phyloP scores from a whole-genome alignment of 2,329 filamentous ascomycete genomes.

The Microsporum canis region DNA sequence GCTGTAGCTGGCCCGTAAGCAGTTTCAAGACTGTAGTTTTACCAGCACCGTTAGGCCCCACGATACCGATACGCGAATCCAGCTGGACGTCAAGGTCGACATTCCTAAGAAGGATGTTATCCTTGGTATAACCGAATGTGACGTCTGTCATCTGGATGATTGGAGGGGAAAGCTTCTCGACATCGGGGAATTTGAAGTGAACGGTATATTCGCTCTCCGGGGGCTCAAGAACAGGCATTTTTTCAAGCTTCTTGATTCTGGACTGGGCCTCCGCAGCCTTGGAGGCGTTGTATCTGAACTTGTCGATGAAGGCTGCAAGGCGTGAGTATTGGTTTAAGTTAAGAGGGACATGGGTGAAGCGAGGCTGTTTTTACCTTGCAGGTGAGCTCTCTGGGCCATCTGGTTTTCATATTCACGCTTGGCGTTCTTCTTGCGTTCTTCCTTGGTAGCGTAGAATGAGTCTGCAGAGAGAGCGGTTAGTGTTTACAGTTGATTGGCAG shows the following conservation, averaged over 20 bases:
- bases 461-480: constrained; percentile 37
- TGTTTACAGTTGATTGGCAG: neutral
- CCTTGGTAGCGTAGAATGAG: constrained; percentile 91
- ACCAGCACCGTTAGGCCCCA: constrained; percentile 97
- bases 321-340: neutral
- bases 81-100: constrained; percentile 95
- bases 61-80: constrained; percentile 95
- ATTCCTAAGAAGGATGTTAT: constrained; percentile 68
- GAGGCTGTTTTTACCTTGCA: constrained; percentile 48
- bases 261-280: constrained; percentile 98
- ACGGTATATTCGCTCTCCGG: constrained; percentile 93
- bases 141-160: constrained; percentile 97
- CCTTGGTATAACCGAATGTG: constrained; percentile 72
- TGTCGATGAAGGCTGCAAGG: constrained; percentile 76
- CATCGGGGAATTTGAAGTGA: constrained; percentile 92
- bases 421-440: constrained; percentile 91
- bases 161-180: constrained; percentile 92
- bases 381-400: constrained; percentile 82
- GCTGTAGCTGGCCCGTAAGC: constrained; percentile 73
- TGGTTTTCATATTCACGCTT: constrained; percentile 98
- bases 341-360: neutral
- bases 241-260: constrained; percentile 96
- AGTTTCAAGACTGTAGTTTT: constrained; percentile 98
- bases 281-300: constrained; percentile 97
- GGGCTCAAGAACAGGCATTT: constrained; percentile 81